A percentile compares a stretch with the other conserved stretches of the same genome.
Conservation (phyloP, 2,329 filamentous ascomycete species). For the Coniochaeta sp. region DNA sequence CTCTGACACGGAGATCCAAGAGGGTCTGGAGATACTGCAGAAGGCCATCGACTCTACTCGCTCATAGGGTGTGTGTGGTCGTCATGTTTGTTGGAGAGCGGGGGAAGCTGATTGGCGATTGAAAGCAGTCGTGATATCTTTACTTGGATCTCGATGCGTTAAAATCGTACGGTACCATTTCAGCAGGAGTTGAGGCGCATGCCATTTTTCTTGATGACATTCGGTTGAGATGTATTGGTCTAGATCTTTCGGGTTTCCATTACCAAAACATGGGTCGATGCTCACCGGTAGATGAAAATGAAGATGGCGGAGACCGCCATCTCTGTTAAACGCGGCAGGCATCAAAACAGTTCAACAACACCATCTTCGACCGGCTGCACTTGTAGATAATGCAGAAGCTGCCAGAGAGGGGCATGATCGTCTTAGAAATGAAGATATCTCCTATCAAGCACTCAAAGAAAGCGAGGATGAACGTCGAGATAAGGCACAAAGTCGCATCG, state of each 20-base stretch:
- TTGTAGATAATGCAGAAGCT: background rate
- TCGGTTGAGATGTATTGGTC: background rate
- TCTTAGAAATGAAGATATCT: background rate
- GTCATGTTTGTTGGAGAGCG: background rate
- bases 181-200: background rate
- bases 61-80: background rate
- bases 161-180: no score
- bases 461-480: background rate
- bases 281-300: background rate
- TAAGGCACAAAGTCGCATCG: background rate
- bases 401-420: background rate
- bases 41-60: slow-evolving; percentile 47
- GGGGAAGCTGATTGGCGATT: background rate
- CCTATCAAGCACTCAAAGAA: background rate
- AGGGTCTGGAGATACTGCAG: slow-evolving; percentile 69
- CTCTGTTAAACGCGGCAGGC: background rate
- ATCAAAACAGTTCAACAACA: no score
- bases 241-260: background rate
- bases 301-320: background rate
- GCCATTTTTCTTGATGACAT: background rate
- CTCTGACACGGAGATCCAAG: slow-evolving; percentile 69
- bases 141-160: background rate
- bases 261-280: background rate
- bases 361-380: background rate
- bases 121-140: background rate